phyloP scores from a whole-genome alignment of 805 yeast species.

The Candida pseudoglaebosa region DNA sequence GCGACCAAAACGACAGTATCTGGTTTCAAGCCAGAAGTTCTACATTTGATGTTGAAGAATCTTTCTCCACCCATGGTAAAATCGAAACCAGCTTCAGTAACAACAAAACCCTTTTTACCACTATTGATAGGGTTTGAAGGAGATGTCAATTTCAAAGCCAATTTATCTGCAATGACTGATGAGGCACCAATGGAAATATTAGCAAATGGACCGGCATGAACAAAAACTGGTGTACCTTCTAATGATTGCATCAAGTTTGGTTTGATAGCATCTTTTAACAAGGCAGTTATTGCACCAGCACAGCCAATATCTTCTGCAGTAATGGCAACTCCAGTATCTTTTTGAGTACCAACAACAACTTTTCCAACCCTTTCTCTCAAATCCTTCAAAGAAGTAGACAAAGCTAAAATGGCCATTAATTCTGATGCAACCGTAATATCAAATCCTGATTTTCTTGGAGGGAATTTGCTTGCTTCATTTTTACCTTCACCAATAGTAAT shows the following conservation, averaged over 20 bases:
- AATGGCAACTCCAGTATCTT: constrained; percentile 58
- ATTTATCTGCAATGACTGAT: constrained; percentile 74
- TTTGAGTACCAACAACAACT: constrained; percentile 70
- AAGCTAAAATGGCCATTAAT: constrained; percentile 80
- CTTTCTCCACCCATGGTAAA: constrained; percentile 93
- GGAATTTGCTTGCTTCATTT: constrained; percentile 61
- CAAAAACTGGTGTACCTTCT: constrained; percentile 84
- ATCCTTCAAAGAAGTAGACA: constrained; percentile 65
- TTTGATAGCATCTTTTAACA: constrained; percentile 76
- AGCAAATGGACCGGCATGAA: constrained; percentile 88
- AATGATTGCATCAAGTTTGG: constrained; percentile 86
- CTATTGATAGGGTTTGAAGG: constrained; percentile 42
- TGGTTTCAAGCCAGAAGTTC: constrained; percentile 76
- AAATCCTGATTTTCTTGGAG: constrained; percentile 70
- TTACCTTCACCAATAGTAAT: constrained; percentile 79
- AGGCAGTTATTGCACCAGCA: constrained; percentile 82
- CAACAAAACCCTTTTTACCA: constrained; percentile 68
- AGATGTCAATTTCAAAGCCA: constrained; percentile 69
- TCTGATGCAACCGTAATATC: constrained; percentile 85
- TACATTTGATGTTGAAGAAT: constrained; percentile 76
- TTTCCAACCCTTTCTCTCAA: constrained; percentile 71
- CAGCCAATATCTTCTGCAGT: constrained; percentile 83
- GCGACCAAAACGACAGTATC: constrained; percentile 80
- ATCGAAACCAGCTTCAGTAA: constrained; percentile 87
- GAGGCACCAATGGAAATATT: constrained; percentile 85